These are phyloP conservation scores for Pythium sukuiense DNA, from an alignment of 352 stramenopile species.

Conservation along the genomic window DNA sequence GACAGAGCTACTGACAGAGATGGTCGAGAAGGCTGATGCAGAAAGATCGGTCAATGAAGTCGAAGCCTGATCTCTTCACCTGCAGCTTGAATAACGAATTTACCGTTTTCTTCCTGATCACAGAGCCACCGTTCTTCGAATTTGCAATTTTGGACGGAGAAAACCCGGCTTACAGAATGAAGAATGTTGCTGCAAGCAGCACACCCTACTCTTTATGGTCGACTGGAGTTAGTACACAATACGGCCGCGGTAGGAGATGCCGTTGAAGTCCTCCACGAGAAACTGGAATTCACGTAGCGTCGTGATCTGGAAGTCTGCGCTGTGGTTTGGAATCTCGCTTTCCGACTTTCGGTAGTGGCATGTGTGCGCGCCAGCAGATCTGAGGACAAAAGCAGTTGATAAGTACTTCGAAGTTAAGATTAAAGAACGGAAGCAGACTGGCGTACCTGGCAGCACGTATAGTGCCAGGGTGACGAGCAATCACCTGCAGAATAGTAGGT, in stretches of 20 bases:
- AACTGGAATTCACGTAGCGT: slow-evolving; percentile 63
- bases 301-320: slow-evolving; percentile 65
- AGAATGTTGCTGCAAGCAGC: no score
- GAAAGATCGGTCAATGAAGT: no score
- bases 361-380: slow-evolving; percentile 50
- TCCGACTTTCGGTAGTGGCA: slow-evolving; percentile 68
- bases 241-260: slow-evolving; percentile 59
- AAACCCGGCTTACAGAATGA: no score
- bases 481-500: slow-evolving; percentile 17
- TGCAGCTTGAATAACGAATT: no score
- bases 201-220: neutral
- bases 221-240: neutral
- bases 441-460: slow-evolving; percentile 68
- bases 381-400: slow-evolving; percentile 10
- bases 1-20: no score
- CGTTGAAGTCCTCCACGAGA: slow-evolving; percentile 74
- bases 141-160: no score
- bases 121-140: no score
- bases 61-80: no score
- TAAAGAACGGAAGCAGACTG: neutral
- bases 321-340: slow-evolving; percentile 75
- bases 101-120: no score
- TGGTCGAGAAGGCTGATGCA: no score
- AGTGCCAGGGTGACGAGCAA: slow-evolving; percentile 51
- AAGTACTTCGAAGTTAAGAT: neutral